phyloP scores from a whole-genome alignment of 2,329 filamentous ascomycete genomes.

The Albophoma yamanashiensis region DNA sequence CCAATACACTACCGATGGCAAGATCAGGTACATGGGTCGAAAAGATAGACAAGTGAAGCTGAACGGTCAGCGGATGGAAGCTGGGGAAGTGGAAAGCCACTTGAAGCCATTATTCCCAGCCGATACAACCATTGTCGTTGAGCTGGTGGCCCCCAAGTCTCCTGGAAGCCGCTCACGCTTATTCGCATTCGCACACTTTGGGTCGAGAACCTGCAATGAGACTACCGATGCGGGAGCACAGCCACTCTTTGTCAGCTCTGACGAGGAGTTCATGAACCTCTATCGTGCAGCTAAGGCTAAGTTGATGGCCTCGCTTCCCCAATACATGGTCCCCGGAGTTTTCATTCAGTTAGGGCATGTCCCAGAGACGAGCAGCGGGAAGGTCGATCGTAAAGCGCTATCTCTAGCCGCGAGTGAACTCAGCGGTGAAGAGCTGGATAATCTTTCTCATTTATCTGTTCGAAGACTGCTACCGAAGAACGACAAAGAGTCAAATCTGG shows the following conservation, averaged over 20 bases:
- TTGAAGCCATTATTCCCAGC: neutral
- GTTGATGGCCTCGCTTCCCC: constrained; percentile 7
- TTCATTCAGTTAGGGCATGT: constrained; percentile 20
- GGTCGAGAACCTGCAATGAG: neutral
- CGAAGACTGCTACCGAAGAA: neutral
- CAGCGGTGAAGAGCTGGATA: neutral
- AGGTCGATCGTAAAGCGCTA: neutral
- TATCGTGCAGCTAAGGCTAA: neutral
- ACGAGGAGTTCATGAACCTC: neutral
- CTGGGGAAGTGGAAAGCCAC: constrained; percentile 1
- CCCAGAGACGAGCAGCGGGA: neutral
- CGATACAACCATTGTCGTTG: neutral
- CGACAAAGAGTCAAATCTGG: neutral
- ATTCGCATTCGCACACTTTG: constrained; percentile 1
- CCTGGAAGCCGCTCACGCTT: neutral
- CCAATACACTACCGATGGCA: constrained; percentile 15
- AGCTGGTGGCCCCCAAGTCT: neutral
- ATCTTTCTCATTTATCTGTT: neutral
- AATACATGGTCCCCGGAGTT: constrained; percentile 30
- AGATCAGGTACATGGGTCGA: constrained; percentile 1
- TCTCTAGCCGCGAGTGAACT: neutral
- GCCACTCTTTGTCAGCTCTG: neutral
- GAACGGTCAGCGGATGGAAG: constrained; percentile 1
- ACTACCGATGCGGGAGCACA: neutral
- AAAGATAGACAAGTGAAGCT: constrained; percentile 3